Evolutionary conservation across 2,329 filamentous ascomycete genomes (phyloP), one percentile per base, ranked within the genome.

Genomic region (Paramyrothecium roridum): DNA sequence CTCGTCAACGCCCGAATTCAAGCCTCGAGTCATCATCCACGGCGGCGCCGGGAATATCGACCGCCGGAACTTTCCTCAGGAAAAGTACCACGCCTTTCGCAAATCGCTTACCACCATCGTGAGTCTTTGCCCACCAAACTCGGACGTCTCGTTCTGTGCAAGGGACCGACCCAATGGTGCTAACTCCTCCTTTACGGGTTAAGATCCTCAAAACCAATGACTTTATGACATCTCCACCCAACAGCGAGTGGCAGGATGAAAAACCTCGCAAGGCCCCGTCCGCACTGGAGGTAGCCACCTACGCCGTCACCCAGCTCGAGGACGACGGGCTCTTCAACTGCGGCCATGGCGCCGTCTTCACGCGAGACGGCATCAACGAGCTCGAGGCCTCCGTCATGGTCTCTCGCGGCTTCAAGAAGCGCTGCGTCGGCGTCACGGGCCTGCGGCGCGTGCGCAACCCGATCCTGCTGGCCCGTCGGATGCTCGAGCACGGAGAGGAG

Each of bases 341-440:
- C 55, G 91, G 86, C 8, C 87, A 86, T 64, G 93, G 93, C 53
- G 90, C 91, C 52, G 91, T 96, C 20, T 96, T 96, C 71, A 96
- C 91, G 1, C 84, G 87, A 52, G 86, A 88, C 61, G 93, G 92
- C 19, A 82, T 86, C 59, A 92, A 93, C 69, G 90, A 96, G 74
- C 85, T 96, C 58, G 92, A 96, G 73, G 90, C 90, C 2, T 90
- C 86, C 10, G 83, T 96, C 52, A 96, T 96, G 91, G 89, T 96
- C 0, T 89, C 88, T 2, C 80, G 80, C 26, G 88, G 87, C 0
- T 77, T 79, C 55, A 81, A 84, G 45, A 96, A 96, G 76, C 83
- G 90, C 37, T 91, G 86, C 17, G 89, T 90, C 0, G 90, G 90
- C 3, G 85, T 91, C 7, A 90, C 90, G 74, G 83, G 90, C 3